phyloP scores from a whole-genome alignment of 257 asterid species.

The Gentiana straminea region DNA sequence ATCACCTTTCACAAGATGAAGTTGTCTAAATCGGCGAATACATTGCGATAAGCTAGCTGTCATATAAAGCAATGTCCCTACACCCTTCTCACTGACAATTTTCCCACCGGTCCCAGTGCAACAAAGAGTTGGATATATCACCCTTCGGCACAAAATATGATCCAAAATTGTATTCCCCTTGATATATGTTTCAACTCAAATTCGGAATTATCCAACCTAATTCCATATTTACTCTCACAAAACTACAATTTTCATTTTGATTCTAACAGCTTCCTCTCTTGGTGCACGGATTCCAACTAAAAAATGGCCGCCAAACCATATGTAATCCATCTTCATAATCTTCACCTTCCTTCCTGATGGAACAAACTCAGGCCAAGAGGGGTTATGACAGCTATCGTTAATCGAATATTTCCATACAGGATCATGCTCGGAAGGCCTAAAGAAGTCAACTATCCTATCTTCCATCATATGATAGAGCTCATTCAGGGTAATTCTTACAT shows the following conservation, averaged over 20 bases:
- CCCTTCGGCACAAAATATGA: conserved; percentile 76
- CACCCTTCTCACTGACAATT: conserved; percentile 77
- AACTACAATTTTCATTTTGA: conserved; percentile 67
- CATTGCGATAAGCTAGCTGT: conserved; percentile 82
- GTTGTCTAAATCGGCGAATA: conserved; percentile 66
- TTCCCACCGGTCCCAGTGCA: conserved; percentile 79
- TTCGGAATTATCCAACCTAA: conserved; percentile 67
- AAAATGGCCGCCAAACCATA: conserved; percentile 79
- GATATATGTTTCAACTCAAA: conserved; percentile 75
- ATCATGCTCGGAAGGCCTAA: conserved; percentile 59
- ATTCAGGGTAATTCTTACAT: not conserved
- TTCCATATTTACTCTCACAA: conserved; percentile 44
- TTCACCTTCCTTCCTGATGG: conserved; percentile 81
- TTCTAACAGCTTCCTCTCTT: conserved; percentile 70
- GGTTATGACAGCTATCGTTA: conserved; percentile 83
- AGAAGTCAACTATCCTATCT: conserved; percentile 47
- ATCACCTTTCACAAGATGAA: conserved; percentile 75
- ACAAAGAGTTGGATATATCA: conserved; percentile 82
- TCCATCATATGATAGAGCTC: conserved; percentile 79
- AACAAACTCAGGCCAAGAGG: conserved; percentile 98
- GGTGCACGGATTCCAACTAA: conserved; percentile 82
- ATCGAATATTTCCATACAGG: conserved; percentile 83
- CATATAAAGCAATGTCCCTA: conserved; percentile 85
- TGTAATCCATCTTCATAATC: conserved; percentile 80
- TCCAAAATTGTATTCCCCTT: conserved; percentile 82